Base-by-base conservation (phyloP, 345 rosid genomes). In the Lenwebbia sp. region DNA sequence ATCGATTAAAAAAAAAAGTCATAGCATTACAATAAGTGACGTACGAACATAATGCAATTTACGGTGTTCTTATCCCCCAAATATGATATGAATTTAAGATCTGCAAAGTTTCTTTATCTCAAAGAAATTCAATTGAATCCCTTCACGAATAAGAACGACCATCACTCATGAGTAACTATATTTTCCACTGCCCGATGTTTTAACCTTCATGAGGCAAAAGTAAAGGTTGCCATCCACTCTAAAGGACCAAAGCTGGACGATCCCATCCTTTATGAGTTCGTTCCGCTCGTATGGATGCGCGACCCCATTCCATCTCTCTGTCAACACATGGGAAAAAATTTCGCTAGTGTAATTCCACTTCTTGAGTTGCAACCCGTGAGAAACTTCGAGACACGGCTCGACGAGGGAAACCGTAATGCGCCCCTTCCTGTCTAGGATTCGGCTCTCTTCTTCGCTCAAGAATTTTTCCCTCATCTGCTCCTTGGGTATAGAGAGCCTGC, bases 1-100 rank as follows among this genome's bases (percentile, higher is more conserved):
- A 40, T 2, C n/a, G 0, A 58, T n/a, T n/a, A 5, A 1, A 5
- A 10, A 52, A n/a, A 9, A n/a, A n/a, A 5, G 1, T n/a, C 5
- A 58, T 58, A 3, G 1, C 4, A 58, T n/a, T n/a, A 5, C 13
- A n/a, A 17, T 13, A 28, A 60, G 0, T 14, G 37, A 13, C 1
- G 0, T n/a, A 13, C 0, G 2, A n/a, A 58, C 28, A 33, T 60
- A 60, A 13, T 60, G 70, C 0, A 17, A n/a, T 33, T n/a, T 58
- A 28, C 6, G 2, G n/a, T 60, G 1, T 5, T 10, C n/a, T 2
- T 58, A 0, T 6, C 19, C 9, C 4, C 13, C 1, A 60, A n/a
- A 57, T n/a, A n/a, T n/a, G 28, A 14, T 33, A 3, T 30, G 8
- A 62, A 14, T 62, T 62, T 28, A 30, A 28, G 21, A 28, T 62